These are phyloP conservation scores for Lodderomyces margitis DNA, from an alignment of 1,139 yeast species.

Conservation along the genomic window DNA sequence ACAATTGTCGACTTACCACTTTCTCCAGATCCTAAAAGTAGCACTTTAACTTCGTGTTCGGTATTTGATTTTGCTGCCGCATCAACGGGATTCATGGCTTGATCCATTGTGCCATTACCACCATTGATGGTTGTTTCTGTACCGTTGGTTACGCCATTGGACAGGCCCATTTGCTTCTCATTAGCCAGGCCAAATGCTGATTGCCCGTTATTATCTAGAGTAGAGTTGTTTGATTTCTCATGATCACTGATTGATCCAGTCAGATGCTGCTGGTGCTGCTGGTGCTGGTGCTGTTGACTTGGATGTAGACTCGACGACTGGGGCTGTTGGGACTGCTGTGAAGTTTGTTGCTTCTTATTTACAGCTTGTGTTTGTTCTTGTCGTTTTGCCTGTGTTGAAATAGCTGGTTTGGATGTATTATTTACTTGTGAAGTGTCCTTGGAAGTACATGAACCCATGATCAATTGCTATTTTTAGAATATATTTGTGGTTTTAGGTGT, in stretches of 20 bases:
- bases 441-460: conserved; percentile 19
- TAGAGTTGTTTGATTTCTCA: conserved; percentile 3
- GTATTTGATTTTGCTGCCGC: conserved; percentile 13
- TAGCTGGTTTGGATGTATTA: conserved; percentile 5
- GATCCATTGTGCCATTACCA: conserved; percentile 6
- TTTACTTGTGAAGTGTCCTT: conserved; percentile 9
- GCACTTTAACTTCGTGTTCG: conserved; percentile 54
- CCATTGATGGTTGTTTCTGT: conserved; percentile 3
- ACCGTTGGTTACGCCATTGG: conserved; percentile 8
- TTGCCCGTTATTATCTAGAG: conserved; percentile 7
- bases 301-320: conserved; percentile 4
- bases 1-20: conserved; percentile 76
- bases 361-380: conserved; percentile 15
- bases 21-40: conserved; percentile 76
- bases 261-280: conserved; percentile 6
- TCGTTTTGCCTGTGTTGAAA: conserved; percentile 13
- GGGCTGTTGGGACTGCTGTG: conserved; percentile 6
- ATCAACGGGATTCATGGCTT: conserved; percentile 14
- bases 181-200: conserved; percentile 3
- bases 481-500: no score
- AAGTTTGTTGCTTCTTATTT: conserved; percentile 6
- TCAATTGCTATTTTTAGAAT: background rate
- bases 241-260: conserved; percentile 2
- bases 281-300: background rate
- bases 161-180: conserved; percentile 4